phyloP scores from a whole-genome alignment of 768 basidiomycete species.

The Lentinula boryana region DNA sequence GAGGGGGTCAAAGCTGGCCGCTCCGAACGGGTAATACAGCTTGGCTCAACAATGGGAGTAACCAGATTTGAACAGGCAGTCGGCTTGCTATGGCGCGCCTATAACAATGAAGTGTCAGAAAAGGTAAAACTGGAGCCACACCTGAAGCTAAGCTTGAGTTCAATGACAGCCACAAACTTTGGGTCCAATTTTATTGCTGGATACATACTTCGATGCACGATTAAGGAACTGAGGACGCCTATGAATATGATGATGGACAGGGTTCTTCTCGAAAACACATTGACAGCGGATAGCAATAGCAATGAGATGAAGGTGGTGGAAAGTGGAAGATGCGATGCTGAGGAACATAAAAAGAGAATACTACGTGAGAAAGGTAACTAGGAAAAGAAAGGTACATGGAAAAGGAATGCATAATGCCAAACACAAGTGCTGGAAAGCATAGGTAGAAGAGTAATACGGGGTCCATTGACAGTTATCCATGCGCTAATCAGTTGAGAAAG shows the following conservation, averaged over 20 bases:
- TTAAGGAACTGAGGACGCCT: background rate
- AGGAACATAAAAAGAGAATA: background rate
- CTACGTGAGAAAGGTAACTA: background rate
- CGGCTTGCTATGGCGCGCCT: too few species aligned
- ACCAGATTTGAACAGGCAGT: too few species aligned
- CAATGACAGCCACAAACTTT: background rate
- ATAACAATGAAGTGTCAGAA: background rate
- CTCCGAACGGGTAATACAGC: too few species aligned
- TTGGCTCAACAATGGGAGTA: too few species aligned
- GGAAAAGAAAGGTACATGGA: background rate
- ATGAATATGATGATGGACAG: background rate
- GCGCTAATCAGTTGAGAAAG: background rate
- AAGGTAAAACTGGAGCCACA: too few species aligned
- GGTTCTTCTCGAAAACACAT: background rate
- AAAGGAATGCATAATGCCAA: background rate
- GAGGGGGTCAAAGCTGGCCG: too few species aligned
- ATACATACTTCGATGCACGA: background rate
- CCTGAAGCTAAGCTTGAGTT: background rate
- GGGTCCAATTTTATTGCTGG: background rate
- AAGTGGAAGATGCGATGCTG: background rate
- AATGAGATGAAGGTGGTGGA: background rate
- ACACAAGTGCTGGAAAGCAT: background rate
- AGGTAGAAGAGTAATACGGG: background rate
- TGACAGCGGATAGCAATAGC: conserved; percentile 3
- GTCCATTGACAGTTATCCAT: background rate